Conservation (phyloP, 441 rosid genomes). For the Erodium texanum region DNA sequence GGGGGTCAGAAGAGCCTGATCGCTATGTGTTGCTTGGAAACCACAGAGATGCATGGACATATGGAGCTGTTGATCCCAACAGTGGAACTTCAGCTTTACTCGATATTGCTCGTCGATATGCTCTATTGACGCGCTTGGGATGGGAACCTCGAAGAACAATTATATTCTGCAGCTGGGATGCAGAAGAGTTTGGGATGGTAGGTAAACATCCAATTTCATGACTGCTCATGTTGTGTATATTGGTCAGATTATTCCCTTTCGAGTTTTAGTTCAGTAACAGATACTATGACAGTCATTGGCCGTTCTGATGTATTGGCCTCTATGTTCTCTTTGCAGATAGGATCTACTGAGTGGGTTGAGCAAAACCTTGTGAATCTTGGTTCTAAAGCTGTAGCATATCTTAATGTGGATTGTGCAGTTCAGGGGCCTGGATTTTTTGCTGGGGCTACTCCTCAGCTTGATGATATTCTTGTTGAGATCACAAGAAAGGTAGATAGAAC, state of each 20-base stretch:
- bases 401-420: conserved; percentile 66
- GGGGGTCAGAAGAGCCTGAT: neutral
- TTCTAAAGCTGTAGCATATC: conserved; percentile 69
- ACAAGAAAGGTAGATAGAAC: neutral
- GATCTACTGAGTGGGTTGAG: conserved; percentile 95
- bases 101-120: conserved; percentile 23
- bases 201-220: neutral
- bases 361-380: conserved; percentile 66
- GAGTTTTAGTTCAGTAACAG: neutral
- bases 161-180: conserved; percentile 82
- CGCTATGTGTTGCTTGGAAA: conserved; percentile 51
- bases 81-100: conserved; percentile 77
- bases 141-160: conserved; percentile 81
- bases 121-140: conserved; percentile 22
- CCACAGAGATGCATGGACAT: conserved; percentile 92
- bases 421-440: conserved; percentile 59
- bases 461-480: conserved; percentile 23
- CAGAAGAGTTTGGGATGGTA: conserved; percentile 89
- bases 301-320: neutral
- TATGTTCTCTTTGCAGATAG: conserved; percentile 37
- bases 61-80: conserved; percentile 90
- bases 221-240: neutral
- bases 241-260: neutral
- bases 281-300: neutral
- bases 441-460: conserved; percentile 81